Evolutionary conservation across 2,329 filamentous ascomycete genomes (phyloP).

Genomic region (Clonostachys solani): DNA sequence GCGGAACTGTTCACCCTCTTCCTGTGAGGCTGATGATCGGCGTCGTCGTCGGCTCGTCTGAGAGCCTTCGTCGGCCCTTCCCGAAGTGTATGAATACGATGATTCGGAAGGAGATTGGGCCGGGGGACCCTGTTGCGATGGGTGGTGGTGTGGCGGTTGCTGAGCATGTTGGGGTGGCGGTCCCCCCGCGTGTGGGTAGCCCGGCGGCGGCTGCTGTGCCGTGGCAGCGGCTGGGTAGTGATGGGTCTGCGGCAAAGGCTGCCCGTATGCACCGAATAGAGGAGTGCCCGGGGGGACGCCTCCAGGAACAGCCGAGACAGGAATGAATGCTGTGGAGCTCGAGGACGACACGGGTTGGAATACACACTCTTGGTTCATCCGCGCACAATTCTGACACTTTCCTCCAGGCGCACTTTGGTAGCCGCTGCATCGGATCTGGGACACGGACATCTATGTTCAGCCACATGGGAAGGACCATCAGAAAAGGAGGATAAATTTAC

Average conservation of each 20-base stretch:
- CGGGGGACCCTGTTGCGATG: conserved; percentile 6
- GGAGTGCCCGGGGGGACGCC: conserved; percentile 52
- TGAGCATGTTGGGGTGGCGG: conserved; percentile 8
- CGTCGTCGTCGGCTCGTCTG: conserved; percentile 25
- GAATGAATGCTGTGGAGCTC: conserved; percentile 53
- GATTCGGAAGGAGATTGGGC: conserved; percentile 34
- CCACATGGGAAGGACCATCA: neutral
- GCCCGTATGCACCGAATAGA: conserved; percentile 53
- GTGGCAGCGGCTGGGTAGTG: conserved; percentile 9
- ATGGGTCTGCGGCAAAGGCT: conserved; percentile 34
- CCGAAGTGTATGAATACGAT: conserved; percentile 31
- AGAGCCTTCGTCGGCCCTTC: conserved; percentile 21
- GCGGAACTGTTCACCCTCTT: conserved; percentile 34
- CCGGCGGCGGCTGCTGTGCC: conserved; percentile 7
- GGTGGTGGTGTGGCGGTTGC: conserved; percentile 5
- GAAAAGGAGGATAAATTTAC: conserved; percentile 21
- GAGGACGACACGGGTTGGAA: conserved; percentile 56
- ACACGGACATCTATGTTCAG: neutral
- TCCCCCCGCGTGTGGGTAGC: neutral
- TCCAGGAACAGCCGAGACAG: conserved; percentile 54
- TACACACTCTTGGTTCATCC: conserved; percentile 58
- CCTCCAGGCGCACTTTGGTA: conserved; percentile 55
- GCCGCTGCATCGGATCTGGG: conserved; percentile 56
- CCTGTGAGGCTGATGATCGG: conserved; percentile 23
- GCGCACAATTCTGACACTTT: conserved; percentile 57